phyloP scores from a whole-genome alignment of 257 asterid species.

The Solanum stenotomum region DNA sequence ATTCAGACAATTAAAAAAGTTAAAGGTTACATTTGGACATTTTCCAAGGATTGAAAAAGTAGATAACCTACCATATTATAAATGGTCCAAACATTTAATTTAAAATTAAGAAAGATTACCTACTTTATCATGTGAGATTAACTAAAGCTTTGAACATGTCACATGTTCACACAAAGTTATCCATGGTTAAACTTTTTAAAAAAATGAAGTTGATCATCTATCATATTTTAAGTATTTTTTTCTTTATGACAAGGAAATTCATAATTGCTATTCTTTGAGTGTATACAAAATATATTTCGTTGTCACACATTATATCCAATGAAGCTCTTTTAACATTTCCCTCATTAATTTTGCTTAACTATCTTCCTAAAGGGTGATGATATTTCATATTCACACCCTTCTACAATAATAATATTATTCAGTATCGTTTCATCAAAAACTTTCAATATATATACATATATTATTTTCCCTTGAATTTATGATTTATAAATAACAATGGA shows the following conservation, averaged over 20 bases:
- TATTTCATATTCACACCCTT: not conserved
- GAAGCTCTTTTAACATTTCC: not conserved
- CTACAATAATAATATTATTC: not conserved
- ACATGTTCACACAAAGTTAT: not conserved
- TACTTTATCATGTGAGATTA: not conserved
- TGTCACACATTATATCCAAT: not conserved
- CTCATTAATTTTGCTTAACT: not conserved
- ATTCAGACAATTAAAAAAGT: not conserved
- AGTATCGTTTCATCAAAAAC: not conserved
- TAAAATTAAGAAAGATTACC: not conserved
- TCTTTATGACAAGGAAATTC: not conserved
- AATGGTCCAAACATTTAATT: not conserved
- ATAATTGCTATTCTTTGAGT: accelerated
- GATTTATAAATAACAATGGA: not conserved
- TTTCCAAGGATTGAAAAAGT: not conserved
- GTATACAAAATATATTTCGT: accelerated
- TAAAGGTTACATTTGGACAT: not conserved
- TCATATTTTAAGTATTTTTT: not conserved
- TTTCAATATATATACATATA: not conserved
- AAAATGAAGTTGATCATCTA: not conserved
- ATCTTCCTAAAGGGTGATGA: not conserved
- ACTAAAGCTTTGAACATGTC: not conserved
- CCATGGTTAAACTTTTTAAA: not conserved
- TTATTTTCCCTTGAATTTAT: not conserved
- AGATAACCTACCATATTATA: not conserved